Base-by-base conservation (phyloP, 139 green algal species). In the Pleodorina starrii region DNA sequence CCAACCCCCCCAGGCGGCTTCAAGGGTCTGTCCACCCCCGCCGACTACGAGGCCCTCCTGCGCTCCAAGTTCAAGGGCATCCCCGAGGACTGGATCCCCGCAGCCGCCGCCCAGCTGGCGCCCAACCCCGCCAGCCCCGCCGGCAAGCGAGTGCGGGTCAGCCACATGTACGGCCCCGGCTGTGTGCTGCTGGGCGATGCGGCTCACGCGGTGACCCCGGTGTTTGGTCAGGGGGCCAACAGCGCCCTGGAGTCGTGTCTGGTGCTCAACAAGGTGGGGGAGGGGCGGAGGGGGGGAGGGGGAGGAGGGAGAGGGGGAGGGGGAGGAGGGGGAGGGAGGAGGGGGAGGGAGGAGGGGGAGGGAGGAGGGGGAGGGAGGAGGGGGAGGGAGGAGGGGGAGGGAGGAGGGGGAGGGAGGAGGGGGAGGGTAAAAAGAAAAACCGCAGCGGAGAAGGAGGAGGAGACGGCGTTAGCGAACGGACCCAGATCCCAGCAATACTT, bases 181-280 rank as follows among this genome's bases (percentile, higher is more conserved):
- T 40, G 17, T 25, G 51, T 96, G 66, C 75, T 97, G 68, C 75
- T 96, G 63, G 95, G 95, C 25, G 95, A 97, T 72, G 94, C 94
- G 29, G 95, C 91, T 5, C 95, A 97, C 71, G 93, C 91, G 42
- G 90, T 97, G 72, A 95, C 92, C 25, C 93, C 93, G 5, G 88
- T 94, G 38, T 94, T 96, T 66, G 82, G 82, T 0, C 92, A 96
- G 88, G 94, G 95, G 2, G 92, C 91, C 46, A 97, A 97, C 91
- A 87, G 83, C 16, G 93, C 94, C 1, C 74, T 97, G 32, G 94
- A 97, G 86, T 91, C 86, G 29, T 91, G 90, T 23, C 57, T 75
- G 40, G 90, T 95, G 71, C 88, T 97, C 42, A 91, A 90, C 36
- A 51, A 79, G 66, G 12, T 87, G 76, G 36, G 76, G 29, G 36